phyloP scores from a whole-genome alignment of 2,329 filamentous ascomycete species.

The Colletotrichum falcatum region DNA sequence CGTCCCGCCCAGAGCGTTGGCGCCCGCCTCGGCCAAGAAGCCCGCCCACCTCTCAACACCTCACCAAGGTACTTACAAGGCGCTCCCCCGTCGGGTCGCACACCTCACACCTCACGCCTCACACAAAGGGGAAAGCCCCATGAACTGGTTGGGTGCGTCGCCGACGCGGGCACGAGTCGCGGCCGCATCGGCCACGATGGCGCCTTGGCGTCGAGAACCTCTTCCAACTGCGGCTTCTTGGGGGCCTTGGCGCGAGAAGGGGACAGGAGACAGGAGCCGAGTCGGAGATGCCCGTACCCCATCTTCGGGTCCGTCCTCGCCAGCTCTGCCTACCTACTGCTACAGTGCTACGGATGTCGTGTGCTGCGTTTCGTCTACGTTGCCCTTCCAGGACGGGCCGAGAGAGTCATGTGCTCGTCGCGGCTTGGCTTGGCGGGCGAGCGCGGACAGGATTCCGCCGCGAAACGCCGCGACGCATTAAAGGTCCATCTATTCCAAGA shows the following conservation, averaged over 20 bases:
- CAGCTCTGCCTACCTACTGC: too few species aligned
- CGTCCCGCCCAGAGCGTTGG: slow-evolving; percentile 24
- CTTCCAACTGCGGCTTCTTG: neutral
- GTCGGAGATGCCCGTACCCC: slow-evolving; percentile 31
- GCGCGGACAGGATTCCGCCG: neutral
- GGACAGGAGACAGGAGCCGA: neutral
- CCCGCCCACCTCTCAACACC: too few species aligned
- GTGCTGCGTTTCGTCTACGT: too few species aligned
- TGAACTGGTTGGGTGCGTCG: neutral
- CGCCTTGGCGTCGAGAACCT: slow-evolving; percentile 23
- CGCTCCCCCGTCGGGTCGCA: too few species aligned
- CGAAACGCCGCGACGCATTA: too few species aligned
- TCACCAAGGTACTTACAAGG: too few species aligned
- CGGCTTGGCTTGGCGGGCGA: neutral
- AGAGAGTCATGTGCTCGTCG: neutral
- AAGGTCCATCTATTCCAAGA: too few species aligned
- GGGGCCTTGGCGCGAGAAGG: slow-evolving; percentile 3
- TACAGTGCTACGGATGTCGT: too few species aligned
- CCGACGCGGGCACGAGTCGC: slow-evolving; percentile 9
- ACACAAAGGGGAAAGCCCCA: too few species aligned
- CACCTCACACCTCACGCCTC: too few species aligned
- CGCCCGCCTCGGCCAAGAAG: slow-evolving; percentile 29
- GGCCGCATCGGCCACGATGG: slow-evolving; percentile 8
- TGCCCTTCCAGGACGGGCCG: neutral
- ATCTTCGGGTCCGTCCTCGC: too few species aligned